Percentiles rank a stretch among this genome's conserved stretches.
phyloP scores from a whole-genome alignment of 495 filamentous ascomycete genomes.

The Symbiotaphrina buchneri region DNA sequence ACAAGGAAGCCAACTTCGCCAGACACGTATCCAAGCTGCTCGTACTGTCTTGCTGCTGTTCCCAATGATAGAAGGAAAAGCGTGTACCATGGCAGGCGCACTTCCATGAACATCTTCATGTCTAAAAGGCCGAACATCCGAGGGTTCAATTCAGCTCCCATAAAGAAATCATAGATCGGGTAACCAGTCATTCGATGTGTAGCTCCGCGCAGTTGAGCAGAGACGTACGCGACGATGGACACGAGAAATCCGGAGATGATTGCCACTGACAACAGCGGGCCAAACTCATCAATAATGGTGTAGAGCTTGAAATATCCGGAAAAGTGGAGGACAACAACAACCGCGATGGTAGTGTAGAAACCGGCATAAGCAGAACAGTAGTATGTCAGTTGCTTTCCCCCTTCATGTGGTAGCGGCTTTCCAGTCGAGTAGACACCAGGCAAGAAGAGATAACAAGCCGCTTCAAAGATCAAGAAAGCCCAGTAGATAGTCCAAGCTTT shows the following conservation, averaged over 20 bases:
- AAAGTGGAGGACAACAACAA: slow-evolving; percentile 47
- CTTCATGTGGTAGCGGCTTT: slow-evolving; percentile 63
- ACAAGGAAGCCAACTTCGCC: slow-evolving; percentile 74
- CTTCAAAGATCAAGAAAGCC: slow-evolving; percentile 72
- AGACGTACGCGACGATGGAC: slow-evolving; percentile 63
- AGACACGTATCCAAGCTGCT: slow-evolving; percentile 74
- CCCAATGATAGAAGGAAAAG: slow-evolving; percentile 58
- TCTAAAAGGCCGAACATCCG: slow-evolving; percentile 84
- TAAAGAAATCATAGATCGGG: slow-evolving; percentile 93
- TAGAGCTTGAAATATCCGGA: slow-evolving; percentile 75
- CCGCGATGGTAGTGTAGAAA: slow-evolving; percentile 63
- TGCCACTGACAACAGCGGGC: slow-evolving; percentile 69
- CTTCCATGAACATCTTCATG: slow-evolving; percentile 99
- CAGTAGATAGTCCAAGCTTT: slow-evolving; percentile 87
- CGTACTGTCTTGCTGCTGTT: slow-evolving; percentile 71
- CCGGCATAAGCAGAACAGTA: slow-evolving; percentile 79
- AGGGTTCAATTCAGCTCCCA: slow-evolving; percentile 95
- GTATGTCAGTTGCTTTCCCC: slow-evolving; percentile 69
- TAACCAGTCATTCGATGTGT: slow-evolving; percentile 84
- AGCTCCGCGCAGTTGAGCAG: slow-evolving; percentile 54
- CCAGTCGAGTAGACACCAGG: slow-evolving; percentile 70
- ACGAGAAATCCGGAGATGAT: slow-evolving; percentile 74
- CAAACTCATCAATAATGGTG: slow-evolving; percentile 89
- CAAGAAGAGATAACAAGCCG: slow-evolving; percentile 53
- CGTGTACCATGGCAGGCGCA: slow-evolving; percentile 92